These are phyloP conservation scores for Talaromyces liani DNA, from an alignment of 495 filamentous ascomycete genomes.

Conservation along the genomic window DNA sequence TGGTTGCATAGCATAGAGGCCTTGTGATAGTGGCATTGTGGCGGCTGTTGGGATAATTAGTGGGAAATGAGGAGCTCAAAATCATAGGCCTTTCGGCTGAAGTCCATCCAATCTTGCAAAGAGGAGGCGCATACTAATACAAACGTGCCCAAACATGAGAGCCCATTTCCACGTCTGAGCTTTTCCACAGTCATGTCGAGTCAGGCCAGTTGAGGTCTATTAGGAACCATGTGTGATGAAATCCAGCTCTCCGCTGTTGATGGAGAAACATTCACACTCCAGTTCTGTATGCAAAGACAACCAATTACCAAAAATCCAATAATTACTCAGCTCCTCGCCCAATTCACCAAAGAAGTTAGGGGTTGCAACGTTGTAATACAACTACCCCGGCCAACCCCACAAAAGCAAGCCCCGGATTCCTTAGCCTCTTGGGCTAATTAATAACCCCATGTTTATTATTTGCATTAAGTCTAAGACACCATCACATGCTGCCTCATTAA, in stretches of 20 bases:
- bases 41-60: background rate
- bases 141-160: background rate
- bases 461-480: background rate
- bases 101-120: background rate
- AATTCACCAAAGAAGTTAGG: background rate
- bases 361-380: background rate
- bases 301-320: background rate
- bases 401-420: background rate
- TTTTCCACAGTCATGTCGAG: background rate
- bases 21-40: background rate
- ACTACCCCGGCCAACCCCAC: background rate
- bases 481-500: background rate
- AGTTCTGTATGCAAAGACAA: background rate
- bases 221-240: background rate
- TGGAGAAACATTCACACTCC: background rate
- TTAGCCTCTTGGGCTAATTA: background rate
- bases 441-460: background rate
- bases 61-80: background rate
- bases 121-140: background rate
- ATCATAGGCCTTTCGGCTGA: background rate
- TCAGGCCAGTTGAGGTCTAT: background rate
- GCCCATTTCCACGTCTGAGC: background rate
- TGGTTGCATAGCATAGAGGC: background rate
- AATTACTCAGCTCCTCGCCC: background rate
- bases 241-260: background rate